Conservation (phyloP, 2,329 filamentous ascomycete species). For the Aspergillus sp. region DNA sequence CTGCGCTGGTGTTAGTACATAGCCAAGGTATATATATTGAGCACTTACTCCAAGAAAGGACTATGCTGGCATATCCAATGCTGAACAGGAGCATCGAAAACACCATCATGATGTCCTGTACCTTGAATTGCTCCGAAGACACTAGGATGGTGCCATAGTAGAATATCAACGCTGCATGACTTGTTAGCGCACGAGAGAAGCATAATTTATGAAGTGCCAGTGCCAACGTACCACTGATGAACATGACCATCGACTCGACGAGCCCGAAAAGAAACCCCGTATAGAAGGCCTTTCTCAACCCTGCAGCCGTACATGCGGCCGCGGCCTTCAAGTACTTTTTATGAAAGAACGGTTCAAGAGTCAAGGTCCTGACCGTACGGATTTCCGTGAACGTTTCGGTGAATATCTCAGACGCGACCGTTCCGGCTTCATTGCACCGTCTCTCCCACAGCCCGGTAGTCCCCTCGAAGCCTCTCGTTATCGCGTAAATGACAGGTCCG, state of each 20-base stretch:
- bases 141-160: constrained; percentile 74
- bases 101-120: constrained; percentile 67
- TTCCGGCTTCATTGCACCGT: constrained; percentile 62
- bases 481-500: constrained; percentile 64
- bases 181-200: constrained; percentile 2
- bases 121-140: constrained; percentile 47
- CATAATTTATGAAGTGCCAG: background rate
- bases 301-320: constrained; percentile 55
- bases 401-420: constrained; percentile 61
- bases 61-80: constrained; percentile 67
- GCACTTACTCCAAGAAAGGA: constrained; percentile 61
- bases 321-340: constrained; percentile 59
- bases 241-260: constrained; percentile 70
- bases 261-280: constrained; percentile 73
- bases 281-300: constrained; percentile 64
- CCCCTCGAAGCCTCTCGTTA: constrained; percentile 64
- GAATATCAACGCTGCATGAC: constrained; percentile 65
- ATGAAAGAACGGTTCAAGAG: constrained; percentile 70
- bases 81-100: constrained; percentile 83
- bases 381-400: constrained; percentile 77
- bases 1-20: constrained; percentile 21
- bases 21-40: background rate
- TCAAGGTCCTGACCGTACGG: constrained; percentile 72
- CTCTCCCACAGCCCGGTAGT: constrained; percentile 72
- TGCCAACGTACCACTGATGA: constrained; percentile 56